Evolutionary conservation across 176 grass and related monocot species (phyloP).

Genomic region (Carex pumila): DNA sequence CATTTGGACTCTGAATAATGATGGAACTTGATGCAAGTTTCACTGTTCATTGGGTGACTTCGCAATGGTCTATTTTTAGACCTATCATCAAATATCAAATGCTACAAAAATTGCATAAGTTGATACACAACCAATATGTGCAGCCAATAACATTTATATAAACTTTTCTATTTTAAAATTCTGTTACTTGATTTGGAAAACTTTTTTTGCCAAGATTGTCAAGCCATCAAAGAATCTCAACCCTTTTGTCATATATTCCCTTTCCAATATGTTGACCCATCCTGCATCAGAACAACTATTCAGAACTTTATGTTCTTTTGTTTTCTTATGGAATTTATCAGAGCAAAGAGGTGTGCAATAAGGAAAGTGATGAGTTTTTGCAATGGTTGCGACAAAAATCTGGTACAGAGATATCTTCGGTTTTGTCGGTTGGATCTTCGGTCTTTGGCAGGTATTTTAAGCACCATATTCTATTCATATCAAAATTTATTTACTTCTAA

Average conservation of each 20-base stretch:
- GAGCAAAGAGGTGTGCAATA: background rate
- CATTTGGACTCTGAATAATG: background rate
- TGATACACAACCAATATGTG: background rate
- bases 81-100: background rate
- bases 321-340: conserved; percentile 5
- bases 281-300: background rate
- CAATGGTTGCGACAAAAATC: conserved; percentile 22
- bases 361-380: conserved; percentile 16
- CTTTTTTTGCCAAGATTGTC: background rate
- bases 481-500: background rate
- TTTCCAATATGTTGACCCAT: background rate
- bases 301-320: background rate
- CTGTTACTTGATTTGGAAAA: background rate
- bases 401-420: conserved; percentile 16
- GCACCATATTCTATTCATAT: background rate
- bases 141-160: background rate
- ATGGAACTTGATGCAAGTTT: background rate
- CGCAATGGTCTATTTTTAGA: background rate
- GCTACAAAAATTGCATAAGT: background rate
- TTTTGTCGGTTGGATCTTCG: conserved; percentile 10
- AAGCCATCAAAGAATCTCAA: background rate
- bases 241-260: background rate
- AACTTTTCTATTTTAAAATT: background rate
- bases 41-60: background rate
- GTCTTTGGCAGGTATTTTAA: conserved; percentile 8